phyloP scores from a whole-genome alignment of 768 basidiomycete genomes.

The Lactarius sp. region DNA sequence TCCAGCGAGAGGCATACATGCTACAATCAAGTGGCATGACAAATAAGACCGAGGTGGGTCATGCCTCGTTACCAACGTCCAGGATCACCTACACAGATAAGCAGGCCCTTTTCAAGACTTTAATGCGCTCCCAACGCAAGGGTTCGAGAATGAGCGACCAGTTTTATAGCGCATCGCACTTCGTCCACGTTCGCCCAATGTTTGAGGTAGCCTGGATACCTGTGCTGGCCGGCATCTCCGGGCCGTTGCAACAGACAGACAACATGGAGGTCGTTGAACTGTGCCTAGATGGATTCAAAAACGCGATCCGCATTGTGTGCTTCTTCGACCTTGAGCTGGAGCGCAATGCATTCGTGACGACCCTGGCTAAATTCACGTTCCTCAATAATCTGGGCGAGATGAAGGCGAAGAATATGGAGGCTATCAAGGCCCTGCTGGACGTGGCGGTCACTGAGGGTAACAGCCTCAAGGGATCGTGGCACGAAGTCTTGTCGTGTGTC shows the following conservation, averaged over 20 bases:
- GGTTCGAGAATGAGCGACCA: conserved; percentile 74
- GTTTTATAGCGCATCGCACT: conserved; percentile 95
- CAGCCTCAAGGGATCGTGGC: conserved; percentile 92
- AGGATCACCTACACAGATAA: background rate
- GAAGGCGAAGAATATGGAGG: conserved; percentile 99
- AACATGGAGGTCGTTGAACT: conserved; percentile 88
- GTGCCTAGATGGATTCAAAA: conserved; percentile 93
- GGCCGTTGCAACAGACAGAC: conserved; percentile 91
- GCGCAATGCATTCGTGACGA: conserved; percentile 98
- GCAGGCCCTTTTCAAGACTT: conserved; percentile 85
- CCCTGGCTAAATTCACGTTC: conserved; percentile 94
- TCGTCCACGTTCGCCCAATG: conserved; percentile 96
- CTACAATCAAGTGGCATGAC: conserved; percentile 96
- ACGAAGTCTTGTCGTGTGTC: conserved; percentile 93
- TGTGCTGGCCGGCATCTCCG: conserved; percentile 92
- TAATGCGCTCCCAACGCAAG: conserved; percentile 90
- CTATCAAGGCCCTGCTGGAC: conserved; percentile 91
- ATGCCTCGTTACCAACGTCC: background rate
- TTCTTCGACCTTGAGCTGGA: conserved; percentile 97
- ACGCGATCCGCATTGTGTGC: conserved; percentile 94
- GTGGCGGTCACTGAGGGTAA: conserved; percentile 97
- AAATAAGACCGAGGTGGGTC: conserved; percentile 84
- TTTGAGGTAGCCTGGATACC: conserved; percentile 99
- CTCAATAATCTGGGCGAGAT: conserved; percentile 97
- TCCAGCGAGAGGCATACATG: conserved; percentile 94